Evolutionary conservation across 345 rosid genomes (phyloP).

Genomic region (Brassica juncea): DNA sequence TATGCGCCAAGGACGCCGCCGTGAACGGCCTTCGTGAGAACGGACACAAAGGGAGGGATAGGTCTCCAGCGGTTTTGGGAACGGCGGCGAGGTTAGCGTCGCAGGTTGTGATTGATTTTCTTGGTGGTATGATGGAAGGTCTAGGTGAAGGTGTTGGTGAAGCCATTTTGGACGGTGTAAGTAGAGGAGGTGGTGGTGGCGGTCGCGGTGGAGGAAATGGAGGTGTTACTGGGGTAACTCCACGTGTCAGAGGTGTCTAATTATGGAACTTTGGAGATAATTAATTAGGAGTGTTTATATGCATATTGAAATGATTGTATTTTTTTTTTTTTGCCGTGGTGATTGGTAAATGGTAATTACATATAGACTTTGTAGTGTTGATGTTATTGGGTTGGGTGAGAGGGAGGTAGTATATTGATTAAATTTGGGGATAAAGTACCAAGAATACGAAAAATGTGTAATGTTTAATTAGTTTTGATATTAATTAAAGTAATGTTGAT

Average conservation of each 20-base stretch:
- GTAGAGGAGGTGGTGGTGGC: conserved; percentile 46
- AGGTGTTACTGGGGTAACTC: conserved; percentile 20
- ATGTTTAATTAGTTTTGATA: conserved; percentile 21
- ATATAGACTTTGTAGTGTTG: conserved; percentile 10
- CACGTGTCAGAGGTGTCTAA: conserved; percentile 39
- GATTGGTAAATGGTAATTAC: conserved; percentile 13
- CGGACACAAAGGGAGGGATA: conserved; percentile 51
- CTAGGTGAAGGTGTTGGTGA: conserved; percentile 85
- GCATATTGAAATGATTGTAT: neutral
- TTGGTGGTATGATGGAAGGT: conserved; percentile 76
- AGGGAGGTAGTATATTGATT: conserved; percentile 15
- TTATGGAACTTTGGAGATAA: neutral
- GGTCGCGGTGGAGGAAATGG: conserved; percentile 24
- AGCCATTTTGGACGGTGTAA: conserved; percentile 47
- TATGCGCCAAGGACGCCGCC: conserved; percentile 67
- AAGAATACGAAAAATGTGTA: conserved; percentile 18
- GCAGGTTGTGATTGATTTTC: conserved; percentile 59
- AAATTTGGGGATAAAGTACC: neutral
- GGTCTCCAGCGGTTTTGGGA: conserved; percentile 56
- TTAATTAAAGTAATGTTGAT: neutral
- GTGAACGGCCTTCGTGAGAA: conserved; percentile 70
- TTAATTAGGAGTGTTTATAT: conserved; percentile 25
- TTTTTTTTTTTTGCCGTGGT: conserved; percentile 17
- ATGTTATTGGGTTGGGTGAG: conserved; percentile 14
- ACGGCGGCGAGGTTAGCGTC: conserved; percentile 64